Evolutionary conservation across 306 rosid genomes (phyloP), one percentile per base, ranked within the genome.

Genomic region (Calophaca sinica): DNA sequence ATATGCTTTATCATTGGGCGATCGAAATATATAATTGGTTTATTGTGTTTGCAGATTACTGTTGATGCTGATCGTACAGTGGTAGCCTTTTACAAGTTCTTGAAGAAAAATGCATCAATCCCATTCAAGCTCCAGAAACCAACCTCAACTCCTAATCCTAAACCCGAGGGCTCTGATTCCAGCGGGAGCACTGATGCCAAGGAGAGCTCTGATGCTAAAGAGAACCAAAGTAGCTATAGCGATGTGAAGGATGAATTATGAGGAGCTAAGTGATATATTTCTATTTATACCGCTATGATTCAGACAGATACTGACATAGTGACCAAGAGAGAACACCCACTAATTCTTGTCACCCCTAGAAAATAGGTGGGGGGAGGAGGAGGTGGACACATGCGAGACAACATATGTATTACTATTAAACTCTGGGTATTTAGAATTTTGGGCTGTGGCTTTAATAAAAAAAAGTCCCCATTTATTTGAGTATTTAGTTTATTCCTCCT

Each of bases 51-150:
- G 68, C 90, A 96, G 99, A 86, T 90, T 76, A 85, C 90, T 4
- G 97, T 96, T 36, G 99, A 96, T 45, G 45, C 84, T 35, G 99
- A 96, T 68, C 97, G 99, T 4, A 89, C 99, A 0, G 99, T 92
- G 74, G 96, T 90, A 68, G 99, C 98, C n/a, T 86, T 96, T 12
- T 96, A 96, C 71, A 96, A 96, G 77, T 96, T 96, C 85, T 79
- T 96, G 57, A 96, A 90, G 85, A 90, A 96, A 75, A 79, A 96
- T 77, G 98, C 99, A 67, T 87, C 99, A 36, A 86, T 96, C 81
- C 98, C 98, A n/a, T 92, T 96, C 87, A 96, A 92, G 91, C 93
- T 96, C 79, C 86, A 92, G 86, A 90, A 96, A 80, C 93, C 97
- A 70, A 76, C 86, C 75, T 71, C 90, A 59, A 8, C 88, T 59